phyloP scores from a whole-genome alignment of 129 eudicot genomes.

The Escallonia rubra region DNA sequence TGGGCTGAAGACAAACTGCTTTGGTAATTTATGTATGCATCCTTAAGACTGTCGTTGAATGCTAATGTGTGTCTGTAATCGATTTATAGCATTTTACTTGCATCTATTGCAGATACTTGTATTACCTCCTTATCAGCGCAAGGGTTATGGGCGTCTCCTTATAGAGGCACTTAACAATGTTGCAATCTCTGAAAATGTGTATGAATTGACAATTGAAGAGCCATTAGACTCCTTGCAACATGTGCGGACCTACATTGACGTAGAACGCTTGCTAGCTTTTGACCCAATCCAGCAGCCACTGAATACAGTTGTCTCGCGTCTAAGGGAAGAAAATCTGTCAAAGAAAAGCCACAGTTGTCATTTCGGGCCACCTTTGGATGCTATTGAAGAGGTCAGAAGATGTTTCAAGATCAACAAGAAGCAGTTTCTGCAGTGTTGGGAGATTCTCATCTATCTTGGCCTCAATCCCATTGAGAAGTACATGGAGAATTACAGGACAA shows the following conservation, averaged over 20 bases:
- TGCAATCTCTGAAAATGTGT: constrained; percentile 53
- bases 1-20: not conserved
- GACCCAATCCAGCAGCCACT: constrained; percentile 52
- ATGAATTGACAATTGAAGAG: constrained; percentile 84
- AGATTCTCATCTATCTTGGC: constrained; percentile 58
- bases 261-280: constrained; percentile 62
- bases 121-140: constrained; percentile 76
- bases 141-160: constrained; percentile 72
- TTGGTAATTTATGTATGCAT: not conserved
- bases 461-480: constrained; percentile 64
- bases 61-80: too few relatives aligned
- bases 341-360: constrained; percentile 39
- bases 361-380: constrained; percentile 50
- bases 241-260: constrained; percentile 62
- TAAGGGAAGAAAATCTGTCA: constrained; percentile 60
- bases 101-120: constrained; percentile 59
- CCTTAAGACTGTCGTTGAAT: not conserved
- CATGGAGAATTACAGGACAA: constrained; percentile 52
- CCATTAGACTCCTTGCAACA: constrained; percentile 88
- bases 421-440: constrained; percentile 87
- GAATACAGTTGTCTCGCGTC: constrained; percentile 29
- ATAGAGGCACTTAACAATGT: constrained; percentile 51
- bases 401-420: constrained; percentile 71
- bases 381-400: constrained; percentile 63
- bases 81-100: not conserved